Percentiles rank a stretch among this genome's conserved stretches.
These are phyloP conservation scores for Aspergillus flavus DNA, from an alignment of 2,329 filamentous ascomycete genomes.

Conservation along the genomic window DNA sequence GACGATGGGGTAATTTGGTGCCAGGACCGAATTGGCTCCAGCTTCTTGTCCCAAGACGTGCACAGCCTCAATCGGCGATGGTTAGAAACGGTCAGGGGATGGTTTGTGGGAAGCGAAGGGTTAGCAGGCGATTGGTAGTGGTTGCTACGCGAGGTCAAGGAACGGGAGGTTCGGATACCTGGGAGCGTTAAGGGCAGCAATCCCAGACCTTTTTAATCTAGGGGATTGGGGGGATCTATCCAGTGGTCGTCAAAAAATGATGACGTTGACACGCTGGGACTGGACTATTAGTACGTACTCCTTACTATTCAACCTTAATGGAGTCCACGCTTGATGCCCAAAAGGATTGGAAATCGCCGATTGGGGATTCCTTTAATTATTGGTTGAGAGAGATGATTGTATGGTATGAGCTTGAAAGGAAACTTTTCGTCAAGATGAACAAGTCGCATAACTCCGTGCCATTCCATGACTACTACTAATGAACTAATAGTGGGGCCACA, in stretches of 20 bases:
- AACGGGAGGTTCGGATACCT: background rate
- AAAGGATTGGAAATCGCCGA: background rate
- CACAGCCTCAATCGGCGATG: constrained; percentile 5
- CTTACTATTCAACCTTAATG: background rate
- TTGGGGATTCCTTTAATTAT: background rate
- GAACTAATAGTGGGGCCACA: background rate
- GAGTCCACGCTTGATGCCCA: background rate
- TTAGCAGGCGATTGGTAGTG: background rate
- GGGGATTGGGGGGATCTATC: background rate
- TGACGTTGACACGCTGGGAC: background rate
- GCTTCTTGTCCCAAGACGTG: constrained; percentile 1
- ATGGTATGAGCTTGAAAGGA: background rate
- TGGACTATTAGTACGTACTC: too few relatives aligned
- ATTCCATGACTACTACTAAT: background rate
- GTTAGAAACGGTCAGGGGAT: background rate
- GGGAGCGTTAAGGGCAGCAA: background rate
- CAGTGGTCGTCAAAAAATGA: background rate
- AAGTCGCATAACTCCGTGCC: background rate
- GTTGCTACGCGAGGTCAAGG: background rate
- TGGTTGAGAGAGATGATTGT: background rate
- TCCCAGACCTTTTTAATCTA: too few relatives aligned
- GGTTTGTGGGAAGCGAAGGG: background rate
- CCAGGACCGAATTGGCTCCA: background rate
- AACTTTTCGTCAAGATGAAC: too few relatives aligned
- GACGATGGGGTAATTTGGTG: constrained; percentile 1